Evolutionary conservation across 768 basidiomycete species (phyloP).

Genomic region (Serendipita sp.): DNA sequence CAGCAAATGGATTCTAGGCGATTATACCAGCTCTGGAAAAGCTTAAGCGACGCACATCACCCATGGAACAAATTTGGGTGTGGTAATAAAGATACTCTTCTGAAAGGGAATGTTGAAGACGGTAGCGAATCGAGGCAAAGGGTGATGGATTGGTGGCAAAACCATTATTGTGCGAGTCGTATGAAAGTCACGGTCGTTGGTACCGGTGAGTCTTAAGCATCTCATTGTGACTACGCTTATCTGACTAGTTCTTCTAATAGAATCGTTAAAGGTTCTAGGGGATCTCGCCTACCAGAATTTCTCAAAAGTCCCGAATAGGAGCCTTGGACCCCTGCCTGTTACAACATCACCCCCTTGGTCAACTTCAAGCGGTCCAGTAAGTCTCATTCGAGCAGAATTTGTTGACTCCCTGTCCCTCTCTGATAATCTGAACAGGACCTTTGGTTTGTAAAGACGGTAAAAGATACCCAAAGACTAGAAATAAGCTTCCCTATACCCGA

Average conservation of each 20-base stretch:
- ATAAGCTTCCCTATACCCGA: slow-evolving; percentile 16
- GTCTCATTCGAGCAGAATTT: neutral
- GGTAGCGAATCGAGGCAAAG: slow-evolving; percentile 10
- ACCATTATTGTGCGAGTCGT: slow-evolving; percentile 14
- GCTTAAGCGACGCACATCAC: slow-evolving; percentile 18
- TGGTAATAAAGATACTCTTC: slow-evolving; percentile 20
- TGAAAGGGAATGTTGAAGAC: slow-evolving; percentile 8
- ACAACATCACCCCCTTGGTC: slow-evolving; percentile 7
- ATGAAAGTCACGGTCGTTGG: slow-evolving; percentile 16
- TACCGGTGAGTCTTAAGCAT: slow-evolving; percentile 10
- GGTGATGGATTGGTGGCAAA: slow-evolving; percentile 14
- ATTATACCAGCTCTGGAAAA: slow-evolving; percentile 31
- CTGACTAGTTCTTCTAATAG: neutral
- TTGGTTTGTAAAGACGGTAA: slow-evolving; percentile 21
- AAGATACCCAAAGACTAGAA: slow-evolving; percentile 22
- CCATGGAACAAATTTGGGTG: slow-evolving; percentile 26
- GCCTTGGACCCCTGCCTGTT: slow-evolving; percentile 8
- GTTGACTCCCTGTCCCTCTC: neutral
- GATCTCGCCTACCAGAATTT: slow-evolving; percentile 12
- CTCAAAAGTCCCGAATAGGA: slow-evolving; percentile 14
- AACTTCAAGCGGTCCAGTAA: neutral
- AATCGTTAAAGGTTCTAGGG: slow-evolving; percentile 13
- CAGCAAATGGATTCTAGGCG: slow-evolving; percentile 25
- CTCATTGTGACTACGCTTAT: neutral
- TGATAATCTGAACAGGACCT: neutral